These are phyloP conservation scores for Neophaeococcomyces aloes DNA, from an alignment of 2,329 filamentous ascomycete species.

Conservation along the genomic window DNA sequence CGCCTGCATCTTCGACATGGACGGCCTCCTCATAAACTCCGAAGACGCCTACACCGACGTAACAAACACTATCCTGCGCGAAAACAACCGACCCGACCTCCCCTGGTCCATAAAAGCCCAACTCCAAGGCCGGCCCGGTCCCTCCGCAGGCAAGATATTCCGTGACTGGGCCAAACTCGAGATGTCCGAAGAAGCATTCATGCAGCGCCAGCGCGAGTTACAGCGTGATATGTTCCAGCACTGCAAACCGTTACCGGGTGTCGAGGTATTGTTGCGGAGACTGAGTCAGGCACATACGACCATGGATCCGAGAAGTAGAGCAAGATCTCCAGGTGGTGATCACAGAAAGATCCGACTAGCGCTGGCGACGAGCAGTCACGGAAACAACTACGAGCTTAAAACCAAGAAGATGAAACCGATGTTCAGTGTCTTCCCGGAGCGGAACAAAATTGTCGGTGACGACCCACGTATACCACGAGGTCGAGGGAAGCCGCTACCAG, in stretches of 20 bases:
- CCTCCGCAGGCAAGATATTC: slow-evolving; percentile 52
- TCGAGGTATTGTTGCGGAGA: slow-evolving; percentile 54
- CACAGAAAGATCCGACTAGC: slow-evolving; percentile 59
- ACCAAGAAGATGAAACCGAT: slow-evolving; percentile 45
- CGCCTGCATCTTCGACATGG: slow-evolving; percentile 97
- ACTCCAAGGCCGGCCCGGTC: slow-evolving; percentile 57
- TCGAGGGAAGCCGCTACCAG: slow-evolving; percentile 84
- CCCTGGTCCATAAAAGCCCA: slow-evolving; percentile 93
- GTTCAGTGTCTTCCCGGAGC: slow-evolving; percentile 51
- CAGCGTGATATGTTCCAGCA: slow-evolving; percentile 64
- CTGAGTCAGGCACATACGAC: slow-evolving; percentile 31
- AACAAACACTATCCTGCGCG: slow-evolving; percentile 69
- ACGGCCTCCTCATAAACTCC: slow-evolving; percentile 85
- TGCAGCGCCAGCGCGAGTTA: slow-evolving; percentile 47
- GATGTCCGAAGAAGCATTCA: slow-evolving; percentile 59
- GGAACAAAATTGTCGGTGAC: slow-evolving; percentile 75
- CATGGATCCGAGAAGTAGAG: slow-evolving; percentile 26
- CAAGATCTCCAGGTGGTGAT: slow-evolving; percentile 23
- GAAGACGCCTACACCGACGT: slow-evolving; percentile 81
- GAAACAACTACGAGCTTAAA: slow-evolving; percentile 66
- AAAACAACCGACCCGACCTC: slow-evolving; percentile 62
- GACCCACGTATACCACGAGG: slow-evolving; percentile 66
- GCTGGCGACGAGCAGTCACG: slow-evolving; percentile 70
- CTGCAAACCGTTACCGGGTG: slow-evolving; percentile 69
- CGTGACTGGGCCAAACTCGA: slow-evolving; percentile 78